Conservation (phyloP, 2,329 filamentous ascomycete genomes). For the Beauveria rudraprayagi region DNA sequence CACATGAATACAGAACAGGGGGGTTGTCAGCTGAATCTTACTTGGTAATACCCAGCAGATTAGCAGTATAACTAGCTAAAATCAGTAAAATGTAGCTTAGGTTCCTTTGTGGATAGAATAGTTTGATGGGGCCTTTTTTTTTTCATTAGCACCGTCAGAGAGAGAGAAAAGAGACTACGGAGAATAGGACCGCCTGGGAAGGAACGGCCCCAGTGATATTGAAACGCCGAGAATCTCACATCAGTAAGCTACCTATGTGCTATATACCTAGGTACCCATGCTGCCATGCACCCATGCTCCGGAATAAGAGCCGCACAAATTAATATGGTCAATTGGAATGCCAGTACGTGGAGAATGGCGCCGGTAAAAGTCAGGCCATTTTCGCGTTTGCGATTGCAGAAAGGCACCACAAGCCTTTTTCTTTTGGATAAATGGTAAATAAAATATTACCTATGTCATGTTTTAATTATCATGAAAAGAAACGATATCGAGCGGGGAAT, state of each 20-base stretch:
- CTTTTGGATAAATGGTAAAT: neutral
- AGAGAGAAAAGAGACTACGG: neutral
- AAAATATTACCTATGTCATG: neutral
- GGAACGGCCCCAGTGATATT: neutral
- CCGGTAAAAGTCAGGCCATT: conserved; percentile 5
- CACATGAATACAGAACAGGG: neutral
- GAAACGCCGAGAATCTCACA: neutral
- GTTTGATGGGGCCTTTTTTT: neutral
- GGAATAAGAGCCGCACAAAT: neutral
- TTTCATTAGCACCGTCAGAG: neutral
- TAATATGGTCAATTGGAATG: neutral
- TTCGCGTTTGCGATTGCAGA: neutral
- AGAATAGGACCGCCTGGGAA: neutral
- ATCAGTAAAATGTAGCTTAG: no score
- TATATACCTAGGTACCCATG: no score
- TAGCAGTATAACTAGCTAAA: no score
- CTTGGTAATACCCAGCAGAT: neutral
- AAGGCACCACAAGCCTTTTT: neutral
- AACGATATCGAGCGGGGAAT: neutral
- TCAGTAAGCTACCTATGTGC: no score
- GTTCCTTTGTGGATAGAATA: neutral
- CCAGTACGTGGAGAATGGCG: neutral
- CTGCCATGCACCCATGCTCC: neutral
- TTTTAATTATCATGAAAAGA: neutral
- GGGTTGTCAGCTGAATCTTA: neutral